Evolutionary conservation across 2,329 filamentous ascomycete species (phyloP).

Genomic region (Alternaria hordeiaustralica): DNA sequence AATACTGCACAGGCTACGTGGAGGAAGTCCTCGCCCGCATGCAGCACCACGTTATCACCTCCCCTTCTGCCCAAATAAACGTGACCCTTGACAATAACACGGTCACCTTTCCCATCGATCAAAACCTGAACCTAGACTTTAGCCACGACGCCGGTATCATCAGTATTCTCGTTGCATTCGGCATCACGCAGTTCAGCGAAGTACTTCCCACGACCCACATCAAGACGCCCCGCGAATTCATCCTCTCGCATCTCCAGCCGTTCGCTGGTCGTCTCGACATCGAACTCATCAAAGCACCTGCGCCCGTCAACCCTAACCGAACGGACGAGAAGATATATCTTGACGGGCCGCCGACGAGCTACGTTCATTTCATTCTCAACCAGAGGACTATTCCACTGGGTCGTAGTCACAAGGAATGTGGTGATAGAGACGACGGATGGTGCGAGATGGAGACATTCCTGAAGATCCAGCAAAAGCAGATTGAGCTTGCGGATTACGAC

Average conservation of each 20-base stretch:
- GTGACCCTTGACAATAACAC: slow-evolving; percentile 72
- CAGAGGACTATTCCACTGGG: slow-evolving; percentile 76
- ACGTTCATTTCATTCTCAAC: slow-evolving; percentile 77
- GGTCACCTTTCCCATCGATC: slow-evolving; percentile 74
- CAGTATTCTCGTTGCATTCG: slow-evolving; percentile 73
- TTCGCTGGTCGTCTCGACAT: slow-evolving; percentile 77
- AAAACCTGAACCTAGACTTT: slow-evolving; percentile 78
- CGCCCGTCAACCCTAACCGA: slow-evolving; percentile 57
- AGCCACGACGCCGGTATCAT: slow-evolving; percentile 78
- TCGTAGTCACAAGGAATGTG: slow-evolving; percentile 69
- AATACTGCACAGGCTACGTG: slow-evolving; percentile 54
- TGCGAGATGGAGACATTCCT: slow-evolving; percentile 75
- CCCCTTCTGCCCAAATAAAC: slow-evolving; percentile 60
- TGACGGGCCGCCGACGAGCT: slow-evolving; percentile 64
- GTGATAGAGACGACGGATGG: slow-evolving; percentile 73
- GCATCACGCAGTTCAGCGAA: slow-evolving; percentile 71
- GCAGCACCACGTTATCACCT: slow-evolving; percentile 64
- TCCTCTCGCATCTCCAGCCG: slow-evolving; percentile 71
- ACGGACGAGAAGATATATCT: slow-evolving; percentile 53
- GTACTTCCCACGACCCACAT: slow-evolving; percentile 63
- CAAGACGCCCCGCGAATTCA: slow-evolving; percentile 64
- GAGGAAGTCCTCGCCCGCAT: slow-evolving; percentile 75
- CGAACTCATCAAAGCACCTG: slow-evolving; percentile 72
- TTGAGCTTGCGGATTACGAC: slow-evolving; percentile 66
- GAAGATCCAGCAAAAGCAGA: slow-evolving; percentile 65